Base-by-base conservation (phyloP, 768 basidiomycete species). In the Hydnomerulius pinastri region DNA sequence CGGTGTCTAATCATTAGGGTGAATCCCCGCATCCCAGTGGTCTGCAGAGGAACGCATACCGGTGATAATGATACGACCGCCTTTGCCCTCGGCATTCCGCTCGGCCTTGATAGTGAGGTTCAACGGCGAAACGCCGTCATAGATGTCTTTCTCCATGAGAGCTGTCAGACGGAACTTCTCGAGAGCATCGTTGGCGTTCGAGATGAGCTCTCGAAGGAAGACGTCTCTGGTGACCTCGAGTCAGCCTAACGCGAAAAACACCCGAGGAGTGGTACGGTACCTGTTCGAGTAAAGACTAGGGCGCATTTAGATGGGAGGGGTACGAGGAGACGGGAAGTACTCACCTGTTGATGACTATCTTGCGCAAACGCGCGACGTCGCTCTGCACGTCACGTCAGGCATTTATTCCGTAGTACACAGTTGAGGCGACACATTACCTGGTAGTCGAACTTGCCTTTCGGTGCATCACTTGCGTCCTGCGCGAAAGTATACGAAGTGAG, bases 101-200 rank as follows among this genome's bases (percentile, higher is more conserved):
- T 83, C 71, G 3, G 88, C 81, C 62, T 87, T 85, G 60, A 99
- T 87, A 13, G 94, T 96, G 55, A 99, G 86, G 65, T 99, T 99
- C 57, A 96, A 76, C 8, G 83, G 79, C 47, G 82, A 81, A 18
- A 77, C 75, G 20, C 85, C 86, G 55, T 86, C 79, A 75, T 88
- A 84, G 18, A 86, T 72, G 18, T 68, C 73, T 60, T 85, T 85
- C 66, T 94, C 88, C 18, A 80, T 93, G 56, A 99, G 76, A 4
- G 91, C 77, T 12, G 84, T 86, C 37, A 99, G 73, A 21, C 97
- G 86, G 45, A 96, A 79, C 69, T 98, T 98, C 68, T 98, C 96
- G 44, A 98, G 75, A 2, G 97, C 97, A 65, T 99, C 97, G 67
- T 98, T 97, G 35, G 95, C 89, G 63, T 96, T 96, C 6, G 92